Base-by-base conservation (phyloP, 2,329 filamentous ascomycete genomes). In the Monilinia vaccinii-corymbosi region DNA sequence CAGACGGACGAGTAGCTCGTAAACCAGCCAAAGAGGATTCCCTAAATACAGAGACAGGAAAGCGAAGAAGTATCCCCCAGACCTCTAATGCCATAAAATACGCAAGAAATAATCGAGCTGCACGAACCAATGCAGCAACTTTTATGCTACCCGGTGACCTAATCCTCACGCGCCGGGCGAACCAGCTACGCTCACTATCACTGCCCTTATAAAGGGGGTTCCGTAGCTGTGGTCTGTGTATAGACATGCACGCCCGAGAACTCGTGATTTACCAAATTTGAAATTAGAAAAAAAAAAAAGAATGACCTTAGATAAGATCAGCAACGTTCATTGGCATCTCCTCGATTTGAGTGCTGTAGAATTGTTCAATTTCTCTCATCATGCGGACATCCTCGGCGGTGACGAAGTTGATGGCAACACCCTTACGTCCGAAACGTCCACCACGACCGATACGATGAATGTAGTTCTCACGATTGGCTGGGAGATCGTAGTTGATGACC, bases 331-430 rank as follows among this genome's bases (percentile, higher is more conserved):
- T 97, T 74, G 94, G 94, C 94, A 99, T 99, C 85, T 99, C 94
- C 81, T 99, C 94, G 70, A 99, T 97, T 82, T 99, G 94, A 77
- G 94, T 99, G 85, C 91, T 96, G 88, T 99, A 99, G 85, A 97
- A 99, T 81, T 97, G 91, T 79, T 99, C 94, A 72, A 99, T 99
- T 79, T 99, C 94, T 77, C 94, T 87, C 90, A 99, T 95, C 90
- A 99, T 97, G 78, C 93, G 91, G 73, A 99, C 94, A 79, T 99
- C 94, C 69, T 99, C 94, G 72, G 91, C 91, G 65, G 93, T 97
- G 76, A 99, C 94, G 77, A 99, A 99, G 90, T 99, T 99, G 85
- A 99, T 99, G 73, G 94, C 94, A 77, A 99, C 94, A 88, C 94
- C 94, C 88, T 99, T 99, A 78, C 94, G 91, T 78, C 94, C 94